Base-by-base conservation (phyloP, 306 rosid species). In the Cicer bijugum region DNA sequence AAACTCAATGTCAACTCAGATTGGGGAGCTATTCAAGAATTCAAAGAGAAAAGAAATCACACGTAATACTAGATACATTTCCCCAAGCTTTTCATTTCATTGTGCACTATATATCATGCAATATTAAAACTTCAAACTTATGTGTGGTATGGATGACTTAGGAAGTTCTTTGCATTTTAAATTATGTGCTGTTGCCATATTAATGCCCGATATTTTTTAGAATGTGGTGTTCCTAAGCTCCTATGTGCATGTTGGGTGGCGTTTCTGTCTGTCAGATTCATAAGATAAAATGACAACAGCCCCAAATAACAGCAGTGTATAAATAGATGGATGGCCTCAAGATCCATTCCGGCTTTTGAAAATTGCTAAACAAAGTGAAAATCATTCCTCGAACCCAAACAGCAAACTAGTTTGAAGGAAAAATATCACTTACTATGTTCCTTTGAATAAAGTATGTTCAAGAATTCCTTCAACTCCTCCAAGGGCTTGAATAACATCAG, bases 381-480 rank as follows among this genome's bases (percentile, higher is more conserved):
- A 12, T 10, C 35, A 57, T n/a, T 11, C 38, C 2, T 1, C 6
- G 7, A 65, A 38, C 44, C 56, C 70, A 55, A 75, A 52, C 28
- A 16, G 33, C 1, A 57, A 46, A 43, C 40, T 40, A 39, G 74
- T 50, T 5, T 10, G 55, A 75, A 20, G 60, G 75, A 23, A 46
- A 46, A 14, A 48, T 15, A 19, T 58, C 8, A 84, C 98, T 86
- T 83, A 93, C 98, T 94, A 94, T 86, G 99, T 94, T 86, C 99
- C 99, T 65, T 94, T 94, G 87, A 95, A 95, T 68, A 95, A 84
- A 9, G 99, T 95, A 77, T 95, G 99, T 71, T 95, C 99, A 28
- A 94, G 96, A 80, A 94, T 94, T 75, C 99, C 99, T 82, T 94
- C 99, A 48, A 94, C 97, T 78, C 99, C 99, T 74, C 99, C 99